A percentile compares a stretch with the other conserved stretches of the same genome.
phyloP scores from a whole-genome alignment of 192 early-diverging fungal species.

The Backusella westeae region DNA sequence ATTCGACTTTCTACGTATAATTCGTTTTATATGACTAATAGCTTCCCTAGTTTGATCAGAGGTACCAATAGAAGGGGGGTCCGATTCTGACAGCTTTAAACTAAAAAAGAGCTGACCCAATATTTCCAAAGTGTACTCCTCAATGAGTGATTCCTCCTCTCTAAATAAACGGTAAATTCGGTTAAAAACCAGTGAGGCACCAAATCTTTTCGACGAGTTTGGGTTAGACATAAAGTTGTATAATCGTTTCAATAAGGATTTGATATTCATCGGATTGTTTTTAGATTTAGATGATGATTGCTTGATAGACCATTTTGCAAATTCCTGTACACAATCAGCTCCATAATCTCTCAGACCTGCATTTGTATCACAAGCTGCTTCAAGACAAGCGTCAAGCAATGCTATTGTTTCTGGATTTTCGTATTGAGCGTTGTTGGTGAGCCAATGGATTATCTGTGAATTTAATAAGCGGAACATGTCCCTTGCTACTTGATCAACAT shows the following conservation, averaged over 20 bases:
- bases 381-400: conserved; percentile 65
- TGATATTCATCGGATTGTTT: conserved; percentile 62
- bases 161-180: conserved; percentile 67
- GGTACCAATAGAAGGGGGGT: conserved; percentile 61
- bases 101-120: conserved; percentile 64
- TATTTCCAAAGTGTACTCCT: conserved; percentile 68
- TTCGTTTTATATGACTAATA: conserved; percentile 58
- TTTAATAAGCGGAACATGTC: conserved; percentile 64
- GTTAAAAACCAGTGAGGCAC: conserved; percentile 68
- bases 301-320: conserved; percentile 75
- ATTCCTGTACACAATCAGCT: conserved; percentile 71
- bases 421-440: conserved; percentile 70
- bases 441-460: conserved; percentile 76
- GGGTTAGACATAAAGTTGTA: conserved; percentile 62
- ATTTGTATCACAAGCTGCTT: conserved; percentile 52
- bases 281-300: conserved; percentile 44
- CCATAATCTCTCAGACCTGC: conserved; percentile 68
- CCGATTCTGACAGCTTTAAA: conserved; percentile 58
- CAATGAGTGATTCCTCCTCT: conserved; percentile 61
- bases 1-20: conserved; percentile 49
- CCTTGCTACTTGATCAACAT: conserved; percentile 68
- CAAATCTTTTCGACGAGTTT: conserved; percentile 61
- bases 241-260: conserved; percentile 66
- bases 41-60: conserved; percentile 47
- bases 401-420: conserved; percentile 79